These are phyloP conservation scores for Starmerella apis DNA, from an alignment of 805 yeast species.

Conservation along the genomic window DNA sequence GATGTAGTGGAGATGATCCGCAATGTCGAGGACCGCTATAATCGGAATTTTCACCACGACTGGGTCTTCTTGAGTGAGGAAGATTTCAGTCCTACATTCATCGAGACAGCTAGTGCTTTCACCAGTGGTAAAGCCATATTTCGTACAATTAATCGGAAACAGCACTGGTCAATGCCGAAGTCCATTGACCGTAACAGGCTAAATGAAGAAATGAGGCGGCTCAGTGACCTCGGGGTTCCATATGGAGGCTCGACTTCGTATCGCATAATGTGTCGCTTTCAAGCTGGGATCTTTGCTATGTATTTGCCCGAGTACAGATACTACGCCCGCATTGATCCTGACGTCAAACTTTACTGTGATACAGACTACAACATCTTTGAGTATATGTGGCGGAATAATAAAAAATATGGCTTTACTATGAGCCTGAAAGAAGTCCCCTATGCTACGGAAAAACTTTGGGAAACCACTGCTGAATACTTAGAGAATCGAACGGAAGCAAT, in stretches of 20 bases:
- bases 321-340: constrained; percentile 97
- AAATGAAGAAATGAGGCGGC: constrained; percentile 48
- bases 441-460: constrained; percentile 73
- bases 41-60: constrained; percentile 89
- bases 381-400: constrained; percentile 59
- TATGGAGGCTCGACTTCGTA: constrained; percentile 76
- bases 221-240: constrained; percentile 41
- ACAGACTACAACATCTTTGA: constrained; percentile 82
- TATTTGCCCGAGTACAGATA: constrained; percentile 70
- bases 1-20: constrained; percentile 13
- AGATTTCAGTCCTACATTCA: constrained; percentile 58
- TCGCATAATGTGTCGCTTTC: constrained; percentile 93
- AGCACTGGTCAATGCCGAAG: constrained; percentile 61
- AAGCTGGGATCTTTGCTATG: constrained; percentile 69
- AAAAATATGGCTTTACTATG: constrained; percentile 78
- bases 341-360: constrained; percentile 82
- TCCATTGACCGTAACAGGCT: constrained; percentile 50
- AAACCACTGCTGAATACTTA: constrained; percentile 40
- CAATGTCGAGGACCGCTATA: constrained; percentile 76
- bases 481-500: constrained; percentile 41
- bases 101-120: constrained; percentile 38
- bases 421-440: constrained; percentile 65
- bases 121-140: constrained; percentile 60
- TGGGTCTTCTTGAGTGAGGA: constrained; percentile 83
- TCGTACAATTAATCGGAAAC: constrained; percentile 47